A percentile compares a stretch with the other conserved stretches of the same genome.
Conservation (phyloP, 495 filamentous ascomycete genomes). For the Hypoxylon lenormandii region DNA sequence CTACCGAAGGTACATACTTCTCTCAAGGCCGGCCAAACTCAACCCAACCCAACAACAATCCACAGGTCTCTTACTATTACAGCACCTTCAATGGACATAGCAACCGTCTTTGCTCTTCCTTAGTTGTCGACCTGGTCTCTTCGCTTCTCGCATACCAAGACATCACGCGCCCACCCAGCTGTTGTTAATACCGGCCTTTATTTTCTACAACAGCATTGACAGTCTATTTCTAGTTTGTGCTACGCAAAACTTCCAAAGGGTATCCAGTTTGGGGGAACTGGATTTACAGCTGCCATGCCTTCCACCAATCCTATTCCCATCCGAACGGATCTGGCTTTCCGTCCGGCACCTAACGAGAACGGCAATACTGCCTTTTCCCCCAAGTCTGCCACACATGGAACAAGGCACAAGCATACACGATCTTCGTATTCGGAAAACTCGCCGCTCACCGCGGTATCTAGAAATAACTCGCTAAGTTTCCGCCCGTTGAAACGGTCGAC, state of each 20-base stretch:
- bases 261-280: conserved; percentile 25
- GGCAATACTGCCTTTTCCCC: conserved; percentile 47
- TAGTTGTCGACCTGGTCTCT: conserved; percentile 27
- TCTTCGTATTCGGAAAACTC: conserved; percentile 65
- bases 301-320: conserved; percentile 54
- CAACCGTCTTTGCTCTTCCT: conserved; percentile 14
- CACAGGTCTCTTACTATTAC: conserved; percentile 11
- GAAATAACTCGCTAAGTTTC: conserved; percentile 62
- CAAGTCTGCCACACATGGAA: conserved; percentile 48
- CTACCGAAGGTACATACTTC: conserved; percentile 18
- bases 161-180: conserved; percentile 21
- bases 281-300: conserved; percentile 33
- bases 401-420: conserved; percentile 64
- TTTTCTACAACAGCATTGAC: conserved; percentile 22
- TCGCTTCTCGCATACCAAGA: conserved; percentile 29
- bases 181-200: conserved; percentile 8
- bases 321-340: conserved; percentile 57
- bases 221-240: conserved; percentile 12
- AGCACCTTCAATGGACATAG: conserved; percentile 31
- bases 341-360: conserved; percentile 56
- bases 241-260: conserved; percentile 3
- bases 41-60: not conserved
- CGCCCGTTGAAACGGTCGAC: conserved; percentile 65
- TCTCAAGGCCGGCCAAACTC: not conserved
- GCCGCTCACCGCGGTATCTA: conserved; percentile 58